Conservation (phyloP, 2,329 filamentous ascomycete genomes). For the Pseudogymnoascus sp. region DNA sequence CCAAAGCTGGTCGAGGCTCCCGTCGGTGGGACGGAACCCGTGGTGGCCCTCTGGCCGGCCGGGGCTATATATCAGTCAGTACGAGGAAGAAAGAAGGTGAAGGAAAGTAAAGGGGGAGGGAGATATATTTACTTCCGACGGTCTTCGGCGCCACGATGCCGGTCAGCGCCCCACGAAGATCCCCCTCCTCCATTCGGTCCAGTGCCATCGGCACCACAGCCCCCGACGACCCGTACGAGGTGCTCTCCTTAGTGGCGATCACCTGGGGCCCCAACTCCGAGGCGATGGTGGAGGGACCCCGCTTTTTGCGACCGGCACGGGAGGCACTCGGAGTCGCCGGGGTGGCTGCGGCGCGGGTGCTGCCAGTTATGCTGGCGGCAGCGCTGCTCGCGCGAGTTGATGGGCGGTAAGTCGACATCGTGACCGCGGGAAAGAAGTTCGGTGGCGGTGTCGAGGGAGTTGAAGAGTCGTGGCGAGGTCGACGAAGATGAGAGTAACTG, state of each 20-base stretch:
- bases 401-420: constrained; percentile 1
- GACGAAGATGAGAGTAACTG: not conserved
- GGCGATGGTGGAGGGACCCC: constrained; percentile 1
- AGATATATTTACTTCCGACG: not conserved
- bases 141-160: constrained; percentile 1
- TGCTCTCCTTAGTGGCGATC: constrained; percentile 7
- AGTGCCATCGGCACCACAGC: constrained; percentile 5
- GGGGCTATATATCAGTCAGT: not conserved
- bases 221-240: constrained; percentile 7
- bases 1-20: constrained; percentile 1
- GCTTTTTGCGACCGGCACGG: not conserved
- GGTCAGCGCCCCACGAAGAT: not conserved
- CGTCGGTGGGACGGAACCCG: constrained; percentile 1
- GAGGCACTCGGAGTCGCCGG: not conserved
- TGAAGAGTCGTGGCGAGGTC: not conserved
- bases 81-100: not conserved
- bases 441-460: not conserved
- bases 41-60: constrained; percentile 3
- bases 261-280: not conserved
- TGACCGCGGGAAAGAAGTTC: not conserved
- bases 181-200: not conserved
- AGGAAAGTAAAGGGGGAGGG: not conserved
- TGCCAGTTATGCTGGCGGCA: constrained; percentile 1
- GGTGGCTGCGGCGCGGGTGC: not conserved
- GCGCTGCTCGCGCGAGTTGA: constrained; percentile 1